phyloP scores from a whole-genome alignment of 2,329 filamentous ascomycete genomes.

The Cyphellophora attinorum region DNA sequence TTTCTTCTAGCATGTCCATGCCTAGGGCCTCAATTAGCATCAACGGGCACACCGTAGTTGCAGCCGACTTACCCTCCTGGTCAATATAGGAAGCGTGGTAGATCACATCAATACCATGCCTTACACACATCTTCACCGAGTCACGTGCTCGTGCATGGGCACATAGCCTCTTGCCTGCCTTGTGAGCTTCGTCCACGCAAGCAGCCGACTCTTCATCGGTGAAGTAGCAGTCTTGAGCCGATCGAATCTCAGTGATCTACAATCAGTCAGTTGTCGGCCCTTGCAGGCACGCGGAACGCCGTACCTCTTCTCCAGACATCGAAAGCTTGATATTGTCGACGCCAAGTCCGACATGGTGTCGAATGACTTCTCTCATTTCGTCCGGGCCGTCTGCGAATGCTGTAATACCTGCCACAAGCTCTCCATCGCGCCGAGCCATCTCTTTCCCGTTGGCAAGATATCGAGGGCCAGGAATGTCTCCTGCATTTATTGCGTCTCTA shows the following conservation, averaged over 20 bases:
- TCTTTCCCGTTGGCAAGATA: conserved; percentile 41
- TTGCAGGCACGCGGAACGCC: too few relatives aligned
- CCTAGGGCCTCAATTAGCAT: too few relatives aligned
- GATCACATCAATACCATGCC: conserved; percentile 38
- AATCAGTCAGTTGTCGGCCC: too few relatives aligned
- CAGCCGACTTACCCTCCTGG: too few relatives aligned
- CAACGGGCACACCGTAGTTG: too few relatives aligned
- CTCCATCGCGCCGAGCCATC: conserved; percentile 37
- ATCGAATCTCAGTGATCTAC: conserved; percentile 22
- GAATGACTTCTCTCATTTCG: conserved; percentile 31
- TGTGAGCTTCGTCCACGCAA: conserved; percentile 39
- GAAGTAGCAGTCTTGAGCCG: conserved; percentile 38
- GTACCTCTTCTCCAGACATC: conserved; percentile 35
- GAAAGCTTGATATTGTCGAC: conserved; percentile 37
- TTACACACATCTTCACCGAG: conserved; percentile 33
- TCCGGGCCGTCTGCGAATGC: conserved; percentile 32
- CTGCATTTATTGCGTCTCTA: conserved; percentile 40
- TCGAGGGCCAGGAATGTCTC: conserved; percentile 38
- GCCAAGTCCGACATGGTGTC: conserved; percentile 26
- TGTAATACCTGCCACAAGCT: conserved; percentile 34
- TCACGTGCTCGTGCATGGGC: conserved; percentile 37
- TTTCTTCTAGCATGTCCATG: conserved; percentile 26
- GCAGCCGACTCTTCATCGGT: conserved; percentile 37
- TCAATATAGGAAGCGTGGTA: conserved; percentile 39
- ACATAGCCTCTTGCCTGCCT: conserved; percentile 25